These are phyloP conservation scores for Besnoitia besnoiti DNA, from an alignment of 169 alveolate genomes.

Conservation along the genomic window DNA sequence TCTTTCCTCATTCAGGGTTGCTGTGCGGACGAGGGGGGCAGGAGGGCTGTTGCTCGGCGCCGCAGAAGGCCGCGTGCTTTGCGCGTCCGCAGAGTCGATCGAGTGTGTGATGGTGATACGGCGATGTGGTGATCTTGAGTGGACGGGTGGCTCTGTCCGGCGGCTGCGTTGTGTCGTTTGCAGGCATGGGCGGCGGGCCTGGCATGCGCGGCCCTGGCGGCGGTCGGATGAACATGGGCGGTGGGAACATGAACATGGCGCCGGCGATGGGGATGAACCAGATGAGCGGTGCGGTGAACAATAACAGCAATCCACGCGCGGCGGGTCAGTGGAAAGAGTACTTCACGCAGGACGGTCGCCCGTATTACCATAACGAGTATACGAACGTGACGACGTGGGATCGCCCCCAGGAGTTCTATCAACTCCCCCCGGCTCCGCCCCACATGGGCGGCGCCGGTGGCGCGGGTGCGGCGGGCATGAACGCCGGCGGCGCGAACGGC, in stretches of 20 bases:
- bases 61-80: too few relatives aligned
- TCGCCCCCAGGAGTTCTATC: constrained; percentile 86
- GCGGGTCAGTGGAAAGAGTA: constrained; percentile 77
- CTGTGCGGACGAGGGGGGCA: too few relatives aligned
- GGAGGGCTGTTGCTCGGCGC: too few relatives aligned
- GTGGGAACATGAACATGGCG: not conserved
- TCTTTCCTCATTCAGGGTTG: too few relatives aligned
- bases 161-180: not conserved
- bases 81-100: too few relatives aligned
- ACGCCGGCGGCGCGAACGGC: not conserved
- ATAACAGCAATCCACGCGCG: constrained; percentile 68
- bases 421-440: constrained; percentile 37
- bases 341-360: constrained; percentile 73
- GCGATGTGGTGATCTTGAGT: too few relatives aligned
- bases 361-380: constrained; percentile 75
- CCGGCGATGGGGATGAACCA: constrained; percentile 17
- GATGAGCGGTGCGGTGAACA: not conserved
- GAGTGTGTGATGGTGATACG: too few relatives aligned
- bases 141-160: too few relatives aligned
- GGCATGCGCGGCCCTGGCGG: not conserved
- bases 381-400: constrained; percentile 91
- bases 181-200: constrained; percentile 29
- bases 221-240: constrained; percentile 32
- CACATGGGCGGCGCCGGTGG: constrained; percentile 50
- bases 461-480: not conserved